Conservation (phyloP, 805 yeast genomes). For the Soucietia sequanensis region DNA sequence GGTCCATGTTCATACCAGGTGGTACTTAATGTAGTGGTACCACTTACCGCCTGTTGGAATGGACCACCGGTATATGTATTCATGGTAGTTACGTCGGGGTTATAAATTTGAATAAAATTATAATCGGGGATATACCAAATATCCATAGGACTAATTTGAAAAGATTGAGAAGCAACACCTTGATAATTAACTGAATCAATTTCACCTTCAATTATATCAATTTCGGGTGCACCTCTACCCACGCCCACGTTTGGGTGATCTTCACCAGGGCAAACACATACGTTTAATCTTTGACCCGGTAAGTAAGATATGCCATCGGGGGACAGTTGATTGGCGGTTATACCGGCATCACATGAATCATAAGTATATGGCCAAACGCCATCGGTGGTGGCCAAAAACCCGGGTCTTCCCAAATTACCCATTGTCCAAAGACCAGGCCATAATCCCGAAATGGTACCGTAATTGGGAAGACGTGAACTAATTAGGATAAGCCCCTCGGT, state of each 20-base stretch:
- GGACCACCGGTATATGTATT: conserved; percentile 91
- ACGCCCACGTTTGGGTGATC: conserved; percentile 85
- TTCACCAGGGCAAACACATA: conserved; percentile 78
- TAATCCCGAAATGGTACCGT: conserved; percentile 74
- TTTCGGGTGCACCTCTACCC: conserved; percentile 96
- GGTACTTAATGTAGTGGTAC: conserved; percentile 68
- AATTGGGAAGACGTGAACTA: conserved; percentile 75
- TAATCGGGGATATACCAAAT: conserved; percentile 93
- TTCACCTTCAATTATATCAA: conserved; percentile 87
- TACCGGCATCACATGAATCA: conserved; percentile 87
- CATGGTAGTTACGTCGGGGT: conserved; percentile 69
- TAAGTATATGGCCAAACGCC: conserved; percentile 96
- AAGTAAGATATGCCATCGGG: conserved; percentile 84
- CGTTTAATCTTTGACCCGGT: conserved; percentile 77
- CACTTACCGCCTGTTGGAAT: conserved; percentile 87
- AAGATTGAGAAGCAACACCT: conserved; percentile 85
- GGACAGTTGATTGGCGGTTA: conserved; percentile 89
- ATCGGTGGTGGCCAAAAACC: conserved; percentile 80
- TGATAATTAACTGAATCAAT: conserved; percentile 46
- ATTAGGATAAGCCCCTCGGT: conserved; percentile 80
- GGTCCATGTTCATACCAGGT: conserved; percentile 76
- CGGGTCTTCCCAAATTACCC: conserved; percentile 93
- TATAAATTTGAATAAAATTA: conserved; percentile 68
- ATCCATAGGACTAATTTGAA: conserved; percentile 92
- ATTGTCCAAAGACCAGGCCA: conserved; percentile 98